Percentiles rank a stretch among this genome's conserved stretches.
These are phyloP conservation scores for Phellopilus nigrolimitatus DNA, from an alignment of 1,284 basidiomycete species.

Conservation along the genomic window DNA sequence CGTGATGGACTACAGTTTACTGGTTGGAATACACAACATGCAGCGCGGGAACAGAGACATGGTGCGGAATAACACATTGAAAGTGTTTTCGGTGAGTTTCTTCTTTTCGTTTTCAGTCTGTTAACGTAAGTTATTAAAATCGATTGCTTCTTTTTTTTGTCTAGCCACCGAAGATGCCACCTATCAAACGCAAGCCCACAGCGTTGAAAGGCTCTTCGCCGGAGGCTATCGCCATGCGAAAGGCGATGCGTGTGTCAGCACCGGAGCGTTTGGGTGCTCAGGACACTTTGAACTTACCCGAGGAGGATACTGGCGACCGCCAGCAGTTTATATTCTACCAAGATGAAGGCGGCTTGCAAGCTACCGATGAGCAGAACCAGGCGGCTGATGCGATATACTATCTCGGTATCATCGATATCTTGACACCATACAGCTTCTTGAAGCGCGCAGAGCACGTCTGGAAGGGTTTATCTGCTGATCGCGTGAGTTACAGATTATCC, in stretches of 20 bases:
- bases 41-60: slow-evolving; percentile 88
- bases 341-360: slow-evolving; percentile 91
- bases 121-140: neutral
- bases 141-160: neutral
- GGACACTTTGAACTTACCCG: slow-evolving; percentile 61
- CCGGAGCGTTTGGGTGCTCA: slow-evolving; percentile 64
- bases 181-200: slow-evolving; percentile 51
- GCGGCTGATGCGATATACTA: slow-evolving; percentile 86
- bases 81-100: slow-evolving; percentile 80
- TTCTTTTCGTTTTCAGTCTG: neutral
- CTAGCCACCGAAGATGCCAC: slow-evolving; percentile 61
- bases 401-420: slow-evolving; percentile 89
- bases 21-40: slow-evolving; percentile 94
- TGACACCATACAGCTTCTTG: slow-evolving; percentile 78
- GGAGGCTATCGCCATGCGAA: slow-evolving; percentile 79
- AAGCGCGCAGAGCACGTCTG: slow-evolving; percentile 90
- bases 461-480: slow-evolving; percentile 86
- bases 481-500: slow-evolving; percentile 49
- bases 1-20: slow-evolving; percentile 96
- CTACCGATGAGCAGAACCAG: slow-evolving; percentile 82
- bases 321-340: slow-evolving; percentile 92
- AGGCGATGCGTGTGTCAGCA: slow-evolving; percentile 81
- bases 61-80: slow-evolving; percentile 82
- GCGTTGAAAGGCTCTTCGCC: slow-evolving; percentile 54
- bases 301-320: slow-evolving; percentile 68